A percentile compares a stretch with the other conserved stretches of the same genome.
Evolutionary conservation across 1,139 yeast genomes (phyloP).

Genomic region (Schizosaccharomyces versatilis): DNA sequence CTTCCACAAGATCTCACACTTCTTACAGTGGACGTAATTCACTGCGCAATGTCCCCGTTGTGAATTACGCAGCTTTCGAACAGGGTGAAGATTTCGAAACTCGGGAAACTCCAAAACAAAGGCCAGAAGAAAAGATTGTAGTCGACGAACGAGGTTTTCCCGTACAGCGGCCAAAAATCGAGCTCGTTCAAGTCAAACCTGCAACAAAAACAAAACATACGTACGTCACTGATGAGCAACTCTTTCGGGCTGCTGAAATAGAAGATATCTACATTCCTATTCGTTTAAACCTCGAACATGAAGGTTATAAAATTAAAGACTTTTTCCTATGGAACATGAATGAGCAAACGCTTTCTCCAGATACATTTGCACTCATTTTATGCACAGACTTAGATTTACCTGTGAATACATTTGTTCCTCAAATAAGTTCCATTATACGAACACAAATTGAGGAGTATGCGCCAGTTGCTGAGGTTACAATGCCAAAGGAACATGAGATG

Average conservation of each 20-base stretch:
- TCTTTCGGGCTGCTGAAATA: slow-evolving; percentile 19
- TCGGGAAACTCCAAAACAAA: background rate
- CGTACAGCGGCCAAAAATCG: background rate
- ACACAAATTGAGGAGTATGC: slow-evolving; percentile 65
- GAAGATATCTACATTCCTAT: slow-evolving; percentile 45
- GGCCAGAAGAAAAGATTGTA: background rate
- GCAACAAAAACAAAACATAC: background rate
- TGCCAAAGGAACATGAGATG: slow-evolving; percentile 40
- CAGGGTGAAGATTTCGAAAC: background rate
- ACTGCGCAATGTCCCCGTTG: slow-evolving; percentile 1
- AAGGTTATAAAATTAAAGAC: slow-evolving; percentile 38
- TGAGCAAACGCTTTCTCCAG: slow-evolving; percentile 50
- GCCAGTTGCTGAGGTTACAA: slow-evolving; percentile 37
- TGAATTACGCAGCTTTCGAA: slow-evolving; percentile 1
- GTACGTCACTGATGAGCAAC: slow-evolving; percentile 16
- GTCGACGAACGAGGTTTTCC: background rate
- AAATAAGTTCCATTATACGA: slow-evolving; percentile 46
- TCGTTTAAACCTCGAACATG: slow-evolving; percentile 41
- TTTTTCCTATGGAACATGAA: slow-evolving; percentile 76
- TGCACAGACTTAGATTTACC: slow-evolving; percentile 72
- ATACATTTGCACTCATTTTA: slow-evolving; percentile 55
- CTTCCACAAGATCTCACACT: background rate
- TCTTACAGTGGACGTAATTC: slow-evolving; percentile 2
- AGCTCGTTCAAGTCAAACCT: background rate
- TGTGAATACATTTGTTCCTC: slow-evolving; percentile 31